Base-by-base conservation (phyloP, 495 filamentous ascomycete species). In the Baudoinia panamericana region DNA sequence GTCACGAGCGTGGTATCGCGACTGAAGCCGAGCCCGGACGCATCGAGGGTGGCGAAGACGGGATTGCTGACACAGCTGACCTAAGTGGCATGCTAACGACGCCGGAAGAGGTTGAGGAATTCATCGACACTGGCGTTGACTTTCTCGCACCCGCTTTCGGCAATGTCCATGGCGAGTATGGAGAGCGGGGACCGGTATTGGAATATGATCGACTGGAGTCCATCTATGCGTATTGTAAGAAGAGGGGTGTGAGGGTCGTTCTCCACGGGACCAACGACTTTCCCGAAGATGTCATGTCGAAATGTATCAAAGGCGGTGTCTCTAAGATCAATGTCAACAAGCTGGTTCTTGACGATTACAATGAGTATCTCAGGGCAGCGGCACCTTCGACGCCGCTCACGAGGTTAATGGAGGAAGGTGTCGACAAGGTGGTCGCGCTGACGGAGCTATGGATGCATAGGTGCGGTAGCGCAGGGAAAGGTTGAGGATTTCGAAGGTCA, bases 21-120 rank as follows among this genome's bases (percentile, higher is more conserved):
- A 76, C 77, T 3, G 82, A 88, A 54, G 83, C 82, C 1, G 82
- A 88, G 55, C 84, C 81, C 0, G 83, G 82, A 0, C 66, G 83
- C 3, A 88, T 92, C 46, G 79, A 84, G 56, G 84, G 83, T 30
- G 82, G 82, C 6, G 83, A 92, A 61, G 84, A 92, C 50, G 84
- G 83, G 0, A 73, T 92, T 16, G 69, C 72, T 2, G 80, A 86
- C 56, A 85, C 81, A 21, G 76, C 60, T 0, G 82, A 84, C 48
- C 56, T 87, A 15, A 78, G 80, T 54, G 81, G 71, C 0, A 40
- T 86, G 36, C 52, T 87, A 48, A 92, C 83, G n/a, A 85, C 76
- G 0, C 73, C 80, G 0, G 80, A 82, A 54, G 73, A 87, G 58
- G 80, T 78, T 27, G 61, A 72, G 52, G 73, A 81, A 58, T 88